Percentiles rank a stretch among this genome's conserved stretches.
These are phyloP conservation scores for Capronia epimyces DNA, from an alignment of 2,329 filamentous ascomycete species.

Conservation along the genomic window DNA sequence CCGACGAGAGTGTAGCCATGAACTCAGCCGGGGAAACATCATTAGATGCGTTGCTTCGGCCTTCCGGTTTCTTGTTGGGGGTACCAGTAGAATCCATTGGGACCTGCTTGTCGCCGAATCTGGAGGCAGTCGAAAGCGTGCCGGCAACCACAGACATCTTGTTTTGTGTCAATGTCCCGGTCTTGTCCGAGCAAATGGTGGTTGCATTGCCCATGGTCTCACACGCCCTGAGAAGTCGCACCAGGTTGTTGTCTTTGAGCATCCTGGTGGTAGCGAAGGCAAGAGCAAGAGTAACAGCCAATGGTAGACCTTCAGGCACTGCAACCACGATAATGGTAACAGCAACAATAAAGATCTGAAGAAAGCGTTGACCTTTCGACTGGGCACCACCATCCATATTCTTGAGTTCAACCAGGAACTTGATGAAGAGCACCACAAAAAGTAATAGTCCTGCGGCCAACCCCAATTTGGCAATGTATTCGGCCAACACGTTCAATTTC, in stretches of 20 bases:
- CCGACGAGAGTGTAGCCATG: slow-evolving; percentile 46
- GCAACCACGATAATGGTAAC: slow-evolving; percentile 57
- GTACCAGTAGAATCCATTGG: slow-evolving; percentile 29
- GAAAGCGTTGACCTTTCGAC: slow-evolving; percentile 53
- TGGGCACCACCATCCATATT: slow-evolving; percentile 44
- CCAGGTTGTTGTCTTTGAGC: slow-evolving; percentile 59
- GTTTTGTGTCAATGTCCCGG: slow-evolving; percentile 60
- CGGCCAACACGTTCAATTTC: slow-evolving; percentile 70
- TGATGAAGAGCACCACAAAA: slow-evolving; percentile 75
- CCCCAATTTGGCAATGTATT: slow-evolving; percentile 72
- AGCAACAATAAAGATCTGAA: slow-evolving; percentile 55
- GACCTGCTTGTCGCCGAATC: slow-evolving; percentile 41
- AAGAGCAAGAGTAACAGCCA: slow-evolving; percentile 57
- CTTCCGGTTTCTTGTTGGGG: slow-evolving; percentile 24
- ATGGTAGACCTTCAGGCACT: slow-evolving; percentile 56
- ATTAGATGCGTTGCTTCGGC: slow-evolving; percentile 32
- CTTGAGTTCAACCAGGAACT: slow-evolving; percentile 62
- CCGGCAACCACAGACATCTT: slow-evolving; percentile 58
- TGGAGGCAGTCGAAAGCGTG: slow-evolving; percentile 45
- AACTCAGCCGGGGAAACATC: slow-evolving; percentile 53
- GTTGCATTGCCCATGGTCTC: slow-evolving; percentile 63
- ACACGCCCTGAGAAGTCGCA: slow-evolving; percentile 55
- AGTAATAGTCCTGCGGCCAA: slow-evolving; percentile 66
- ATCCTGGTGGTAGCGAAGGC: slow-evolving; percentile 60
- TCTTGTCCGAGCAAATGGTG: slow-evolving; percentile 61